phyloP scores from a whole-genome alignment of 1,139 yeast genomes.

The Meyerozyma sp. region DNA sequence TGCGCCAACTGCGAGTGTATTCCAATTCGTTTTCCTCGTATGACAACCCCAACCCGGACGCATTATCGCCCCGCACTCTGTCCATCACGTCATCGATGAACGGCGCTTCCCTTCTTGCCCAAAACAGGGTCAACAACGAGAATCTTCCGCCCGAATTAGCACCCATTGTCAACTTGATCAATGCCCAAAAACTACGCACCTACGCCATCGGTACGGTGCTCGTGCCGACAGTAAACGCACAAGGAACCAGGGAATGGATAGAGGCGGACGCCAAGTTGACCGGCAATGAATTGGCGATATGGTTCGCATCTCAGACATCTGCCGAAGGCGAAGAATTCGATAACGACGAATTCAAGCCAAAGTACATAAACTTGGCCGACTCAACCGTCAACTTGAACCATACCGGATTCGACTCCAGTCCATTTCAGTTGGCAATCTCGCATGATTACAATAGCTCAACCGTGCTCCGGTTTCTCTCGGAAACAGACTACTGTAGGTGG shows the following conservation, averaged over 20 bases:
- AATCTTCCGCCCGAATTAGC: conserved; percentile 33
- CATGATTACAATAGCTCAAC: conserved; percentile 34
- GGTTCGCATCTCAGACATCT: conserved; percentile 31
- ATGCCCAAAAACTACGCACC: conserved; percentile 36
- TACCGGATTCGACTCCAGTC: not conserved
- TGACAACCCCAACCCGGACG: conserved; percentile 7
- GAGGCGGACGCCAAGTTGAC: conserved; percentile 42
- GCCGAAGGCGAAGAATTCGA: conserved; percentile 16
- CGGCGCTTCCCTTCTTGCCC: conserved; percentile 7
- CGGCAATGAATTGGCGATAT: conserved; percentile 49
- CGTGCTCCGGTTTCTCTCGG: conserved; percentile 25
- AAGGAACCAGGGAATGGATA: conserved; percentile 21
- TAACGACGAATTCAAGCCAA: conserved; percentile 35
- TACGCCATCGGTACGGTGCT: conserved; percentile 31
- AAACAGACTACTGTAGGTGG: conserved; percentile 36
- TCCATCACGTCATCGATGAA: conserved; percentile 3
- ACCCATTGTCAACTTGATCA: conserved; percentile 38
- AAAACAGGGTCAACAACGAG: conserved; percentile 20
- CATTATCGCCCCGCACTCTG: conserved; percentile 7
- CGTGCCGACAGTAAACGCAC: conserved; percentile 15
- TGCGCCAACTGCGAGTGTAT: conserved; percentile 32
- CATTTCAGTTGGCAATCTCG: conserved; percentile 14
- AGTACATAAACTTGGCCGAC: conserved; percentile 47
- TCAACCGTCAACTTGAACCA: conserved; percentile 21
- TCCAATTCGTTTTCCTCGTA: conserved; percentile 14